A percentile compares a stretch with the other conserved stretches of the same genome.
Evolutionary conservation across 2,329 filamentous ascomycete genomes (phyloP).

Genomic region (Trichoderma asperellum): DNA sequence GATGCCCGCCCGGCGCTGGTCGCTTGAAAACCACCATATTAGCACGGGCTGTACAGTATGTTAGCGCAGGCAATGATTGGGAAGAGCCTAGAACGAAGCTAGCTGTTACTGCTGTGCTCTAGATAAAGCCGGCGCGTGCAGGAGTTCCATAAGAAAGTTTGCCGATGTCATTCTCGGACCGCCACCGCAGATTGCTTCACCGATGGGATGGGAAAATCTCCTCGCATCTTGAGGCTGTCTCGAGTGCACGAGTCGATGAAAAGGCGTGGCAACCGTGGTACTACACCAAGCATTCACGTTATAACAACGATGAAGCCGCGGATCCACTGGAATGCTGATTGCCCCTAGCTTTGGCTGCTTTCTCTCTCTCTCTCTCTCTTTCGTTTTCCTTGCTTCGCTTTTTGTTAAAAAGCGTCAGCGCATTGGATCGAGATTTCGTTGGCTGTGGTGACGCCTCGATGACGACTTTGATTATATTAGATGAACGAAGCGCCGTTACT

Average conservation of each 20-base stretch:
- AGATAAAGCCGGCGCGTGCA: conserved; percentile 25
- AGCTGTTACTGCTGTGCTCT: conserved; percentile 16
- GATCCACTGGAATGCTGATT: background rate
- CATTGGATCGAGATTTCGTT: conserved; percentile 19
- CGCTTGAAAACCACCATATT: conserved; percentile 11
- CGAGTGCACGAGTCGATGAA: background rate
- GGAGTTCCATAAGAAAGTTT: conserved; percentile 22
- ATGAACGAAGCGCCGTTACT: conserved; percentile 7
- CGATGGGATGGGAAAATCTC: background rate
- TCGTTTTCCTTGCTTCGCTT: background rate
- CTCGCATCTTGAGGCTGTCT: background rate
- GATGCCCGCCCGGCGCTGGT: conserved; percentile 18
- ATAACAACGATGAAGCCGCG: background rate
- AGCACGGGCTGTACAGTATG: conserved; percentile 5
- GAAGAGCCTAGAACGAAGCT: conserved; percentile 26
- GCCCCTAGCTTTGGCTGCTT: background rate
- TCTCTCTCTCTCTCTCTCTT: background rate
- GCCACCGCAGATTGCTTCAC: conserved; percentile 19
- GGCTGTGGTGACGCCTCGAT: conserved; percentile 15
- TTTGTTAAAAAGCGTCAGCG: background rate
- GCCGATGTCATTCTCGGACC: conserved; percentile 20
- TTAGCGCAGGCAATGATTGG: conserved; percentile 9
- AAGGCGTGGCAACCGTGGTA: background rate
- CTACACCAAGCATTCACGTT: background rate
- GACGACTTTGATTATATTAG: conserved; percentile 6